phyloP scores from a whole-genome alignment of 2,329 filamentous ascomycete genomes.

The Hypoxylon sp. region DNA sequence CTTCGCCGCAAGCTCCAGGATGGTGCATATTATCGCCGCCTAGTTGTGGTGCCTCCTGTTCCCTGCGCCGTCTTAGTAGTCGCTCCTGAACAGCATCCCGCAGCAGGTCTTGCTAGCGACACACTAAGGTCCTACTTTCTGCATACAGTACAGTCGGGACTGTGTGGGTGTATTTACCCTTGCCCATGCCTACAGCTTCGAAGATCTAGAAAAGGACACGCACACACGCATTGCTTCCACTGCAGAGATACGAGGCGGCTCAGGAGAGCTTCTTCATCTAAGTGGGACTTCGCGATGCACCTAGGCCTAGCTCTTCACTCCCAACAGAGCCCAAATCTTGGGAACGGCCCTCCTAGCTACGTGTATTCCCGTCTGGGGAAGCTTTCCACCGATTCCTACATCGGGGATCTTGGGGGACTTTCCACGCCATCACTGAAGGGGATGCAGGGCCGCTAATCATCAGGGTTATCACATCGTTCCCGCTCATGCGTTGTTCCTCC shows the following conservation, averaged over 20 bases:
- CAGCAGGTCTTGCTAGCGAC: slow-evolving; percentile 21
- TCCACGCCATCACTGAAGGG: slow-evolving; percentile 38
- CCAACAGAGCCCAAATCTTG: slow-evolving; percentile 44
- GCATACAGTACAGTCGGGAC: slow-evolving; percentile 38
- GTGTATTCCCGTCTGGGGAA: slow-evolving; percentile 43
- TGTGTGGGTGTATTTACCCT: slow-evolving; percentile 41
- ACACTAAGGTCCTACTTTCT: slow-evolving; percentile 20
- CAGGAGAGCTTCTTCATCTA: slow-evolving; percentile 33
- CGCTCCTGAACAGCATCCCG: slow-evolving; percentile 25
- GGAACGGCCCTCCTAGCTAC: slow-evolving; percentile 41
- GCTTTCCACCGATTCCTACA: slow-evolving; percentile 39
- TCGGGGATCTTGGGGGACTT: slow-evolving; percentile 40
- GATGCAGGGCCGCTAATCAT: slow-evolving; percentile 41
- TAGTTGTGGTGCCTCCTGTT: slow-evolving; percentile 16
- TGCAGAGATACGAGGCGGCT: slow-evolving; percentile 44
- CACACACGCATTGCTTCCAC: slow-evolving; percentile 41
- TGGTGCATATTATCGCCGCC: slow-evolving; percentile 33
- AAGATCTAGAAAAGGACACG: slow-evolving; percentile 43
- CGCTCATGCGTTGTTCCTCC: slow-evolving; percentile 44
- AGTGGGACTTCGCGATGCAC: slow-evolving; percentile 39
- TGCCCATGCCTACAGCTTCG: slow-evolving; percentile 31
- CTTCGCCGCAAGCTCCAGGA: slow-evolving; percentile 33
- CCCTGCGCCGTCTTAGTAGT: slow-evolving; percentile 19
- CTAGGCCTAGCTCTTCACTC: slow-evolving; percentile 34
- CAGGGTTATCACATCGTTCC: slow-evolving; percentile 42